Evolutionary conservation across 345 rosid genomes (phyloP).

Genomic region (Carallia brachiata): DNA sequence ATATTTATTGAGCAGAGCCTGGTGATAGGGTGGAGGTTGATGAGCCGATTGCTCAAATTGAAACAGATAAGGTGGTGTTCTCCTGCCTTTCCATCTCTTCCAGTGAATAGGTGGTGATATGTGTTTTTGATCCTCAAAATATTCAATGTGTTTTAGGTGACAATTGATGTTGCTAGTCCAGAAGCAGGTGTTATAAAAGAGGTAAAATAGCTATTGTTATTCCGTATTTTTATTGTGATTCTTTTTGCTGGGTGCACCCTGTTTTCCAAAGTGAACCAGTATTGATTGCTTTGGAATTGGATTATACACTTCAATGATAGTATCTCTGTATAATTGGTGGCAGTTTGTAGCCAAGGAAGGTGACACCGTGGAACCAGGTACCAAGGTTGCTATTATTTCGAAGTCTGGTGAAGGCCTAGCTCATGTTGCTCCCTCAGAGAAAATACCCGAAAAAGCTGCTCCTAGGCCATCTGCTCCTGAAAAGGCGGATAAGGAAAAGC

Average conservation of each 20-base stretch:
- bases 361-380: conserved; percentile 92
- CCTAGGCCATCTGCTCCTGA: conserved; percentile 43
- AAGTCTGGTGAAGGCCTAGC: conserved; percentile 75
- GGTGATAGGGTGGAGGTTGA: conserved; percentile 89
- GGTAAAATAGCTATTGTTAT: conserved; percentile 34
- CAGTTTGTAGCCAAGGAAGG: conserved; percentile 94
- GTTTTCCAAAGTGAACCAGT: no score
- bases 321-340: conserved; percentile 10
- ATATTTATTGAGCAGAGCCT: conserved; percentile 54
- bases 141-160: conserved; percentile 41
- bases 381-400: conserved; percentile 80
- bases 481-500: conserved; percentile 39
- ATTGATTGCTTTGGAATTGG: neutral
- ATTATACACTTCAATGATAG: neutral
- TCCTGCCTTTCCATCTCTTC: neutral
- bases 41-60: conserved; percentile 93
- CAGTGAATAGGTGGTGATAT: neutral
- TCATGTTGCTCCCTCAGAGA: conserved; percentile 81
- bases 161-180: conserved; percentile 84
- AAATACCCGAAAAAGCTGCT: conserved; percentile 45
- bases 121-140: neutral
- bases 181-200: conserved; percentile 77
- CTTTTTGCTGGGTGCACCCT: neutral
- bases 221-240: neutral
- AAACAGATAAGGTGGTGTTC: conserved; percentile 79